phyloP scores from a whole-genome alignment of 352 stramenopile species.

The Phytophthora pseudosyringae region DNA sequence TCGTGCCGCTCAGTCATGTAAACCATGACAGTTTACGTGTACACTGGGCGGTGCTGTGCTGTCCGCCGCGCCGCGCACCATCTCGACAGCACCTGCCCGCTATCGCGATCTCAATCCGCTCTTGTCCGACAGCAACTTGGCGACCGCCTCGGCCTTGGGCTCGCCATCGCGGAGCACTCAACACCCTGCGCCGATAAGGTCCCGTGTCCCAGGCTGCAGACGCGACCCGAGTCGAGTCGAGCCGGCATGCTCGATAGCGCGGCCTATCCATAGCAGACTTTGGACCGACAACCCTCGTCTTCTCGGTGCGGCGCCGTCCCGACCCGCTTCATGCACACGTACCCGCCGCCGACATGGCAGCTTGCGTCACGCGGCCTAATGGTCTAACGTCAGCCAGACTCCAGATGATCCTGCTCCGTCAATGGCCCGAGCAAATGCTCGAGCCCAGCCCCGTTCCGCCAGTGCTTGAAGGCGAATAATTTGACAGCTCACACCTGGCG shows the following conservation, averaged over 20 bases:
- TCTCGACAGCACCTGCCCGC: conserved; percentile 23
- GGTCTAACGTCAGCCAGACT: background rate
- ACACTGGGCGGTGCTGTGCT: background rate
- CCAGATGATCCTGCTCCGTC: background rate
- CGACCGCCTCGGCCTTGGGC: conserved; percentile 6
- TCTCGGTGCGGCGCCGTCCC: conserved; percentile 4
- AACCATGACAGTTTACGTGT: conserved; percentile 9
- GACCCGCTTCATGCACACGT: conserved; percentile 14
- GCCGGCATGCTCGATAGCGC: conserved; percentile 2
- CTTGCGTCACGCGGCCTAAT: background rate
- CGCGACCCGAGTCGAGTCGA: conserved; percentile 1
- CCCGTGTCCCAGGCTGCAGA: conserved; percentile 5
- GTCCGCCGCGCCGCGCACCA: conserved; percentile 2
- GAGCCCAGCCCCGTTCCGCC: background rate
- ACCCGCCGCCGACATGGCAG: conserved; percentile 13
- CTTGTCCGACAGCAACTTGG: conserved; percentile 13
- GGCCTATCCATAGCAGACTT: background rate
- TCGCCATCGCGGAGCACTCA: conserved; percentile 1
- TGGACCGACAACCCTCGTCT: background rate
- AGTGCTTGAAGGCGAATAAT: conserved; percentile 2
- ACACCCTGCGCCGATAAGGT: conserved; percentile 5
- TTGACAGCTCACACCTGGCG: conserved; percentile 17
- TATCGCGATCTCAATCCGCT: conserved; percentile 15
- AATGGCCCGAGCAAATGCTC: too few relatives aligned
- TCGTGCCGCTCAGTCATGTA: background rate